Evolutionary conservation across 2,329 filamentous ascomycete species (phyloP).

Genomic region (Sordariomycetes sp.): DNA sequence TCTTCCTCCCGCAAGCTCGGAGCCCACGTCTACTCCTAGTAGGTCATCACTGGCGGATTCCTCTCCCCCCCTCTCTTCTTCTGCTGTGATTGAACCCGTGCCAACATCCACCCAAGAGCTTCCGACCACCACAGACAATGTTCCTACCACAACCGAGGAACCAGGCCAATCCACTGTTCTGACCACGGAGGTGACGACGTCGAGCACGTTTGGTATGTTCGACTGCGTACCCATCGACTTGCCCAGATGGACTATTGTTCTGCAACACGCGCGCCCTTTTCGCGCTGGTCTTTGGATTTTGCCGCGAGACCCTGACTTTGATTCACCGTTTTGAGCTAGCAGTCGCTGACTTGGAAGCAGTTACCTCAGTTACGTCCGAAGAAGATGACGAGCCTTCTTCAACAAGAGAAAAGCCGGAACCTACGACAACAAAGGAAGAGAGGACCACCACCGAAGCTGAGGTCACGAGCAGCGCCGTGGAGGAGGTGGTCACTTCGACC

Average conservation of each 20-base stretch:
- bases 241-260: too few species aligned
- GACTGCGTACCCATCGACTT: too few species aligned
- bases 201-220: slow-evolving; percentile 1
- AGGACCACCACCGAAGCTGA: slow-evolving; percentile 22
- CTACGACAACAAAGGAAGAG: slow-evolving; percentile 11
- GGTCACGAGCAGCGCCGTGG: slow-evolving; percentile 23
- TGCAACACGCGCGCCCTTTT: too few species aligned
- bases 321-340: too few species aligned
- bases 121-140: background rate
- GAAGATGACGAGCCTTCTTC: too few species aligned
- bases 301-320: background rate
- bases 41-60: slow-evolving; percentile 17
- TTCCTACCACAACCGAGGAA: too few species aligned
- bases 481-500: slow-evolving; percentile 35
- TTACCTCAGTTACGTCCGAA: too few species aligned
- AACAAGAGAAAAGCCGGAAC: slow-evolving; percentile 6
- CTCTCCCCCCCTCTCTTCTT: slow-evolving; percentile 11
- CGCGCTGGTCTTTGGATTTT: too few species aligned
- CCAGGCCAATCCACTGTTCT: background rate
- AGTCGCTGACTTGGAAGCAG: too few species aligned
- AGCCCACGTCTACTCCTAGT: slow-evolving; percentile 12
- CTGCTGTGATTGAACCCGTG: slow-evolving; percentile 19
- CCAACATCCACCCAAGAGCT: slow-evolving; percentile 1
- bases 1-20: background rate
- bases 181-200: background rate